Conservation (phyloP, 106 monocot species). For the Gastrodia elata region DNA sequence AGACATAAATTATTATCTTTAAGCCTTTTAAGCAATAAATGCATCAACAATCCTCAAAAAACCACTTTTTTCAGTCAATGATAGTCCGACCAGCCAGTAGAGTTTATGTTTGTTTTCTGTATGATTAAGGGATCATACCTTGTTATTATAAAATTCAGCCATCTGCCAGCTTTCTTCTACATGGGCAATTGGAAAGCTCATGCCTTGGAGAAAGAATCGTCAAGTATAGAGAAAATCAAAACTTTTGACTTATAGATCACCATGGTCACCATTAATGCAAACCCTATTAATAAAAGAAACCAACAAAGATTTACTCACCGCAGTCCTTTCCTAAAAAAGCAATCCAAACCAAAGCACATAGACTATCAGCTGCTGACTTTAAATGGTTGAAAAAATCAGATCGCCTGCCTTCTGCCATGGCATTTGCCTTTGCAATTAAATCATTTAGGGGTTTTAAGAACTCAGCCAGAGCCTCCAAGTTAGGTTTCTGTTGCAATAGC, state of each 20-base stretch:
- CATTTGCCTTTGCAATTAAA: constrained; percentile 66
- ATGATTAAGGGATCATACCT: constrained; percentile 31
- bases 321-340: constrained; percentile 90
- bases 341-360: constrained; percentile 81
- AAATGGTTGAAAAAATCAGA: constrained; percentile 80
- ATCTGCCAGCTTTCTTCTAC: constrained; percentile 99
- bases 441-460: constrained; percentile 92
- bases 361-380: constrained; percentile 76
- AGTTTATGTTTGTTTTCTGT: not conserved
- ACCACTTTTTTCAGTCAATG: not conserved
- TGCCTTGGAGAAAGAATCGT: constrained; percentile 33
- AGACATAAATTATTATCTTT: not conserved
- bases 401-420: constrained; percentile 82
- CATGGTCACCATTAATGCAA: not conserved
- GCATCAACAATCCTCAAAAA: not conserved
- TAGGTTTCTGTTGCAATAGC: constrained; percentile 66
- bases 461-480: constrained; percentile 38
- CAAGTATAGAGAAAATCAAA: not conserved
- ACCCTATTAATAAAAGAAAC: not conserved
- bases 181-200: constrained; percentile 86
- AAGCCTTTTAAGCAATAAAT: not conserved
- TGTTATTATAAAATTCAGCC: constrained; percentile 98
- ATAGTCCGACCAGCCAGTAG: not conserved
- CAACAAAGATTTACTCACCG: constrained; percentile 33
- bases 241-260: not conserved